These are phyloP conservation scores for Aspergillus pseudoviridinutans DNA, from an alignment of 2,329 filamentous ascomycete genomes.

Conservation along the genomic window DNA sequence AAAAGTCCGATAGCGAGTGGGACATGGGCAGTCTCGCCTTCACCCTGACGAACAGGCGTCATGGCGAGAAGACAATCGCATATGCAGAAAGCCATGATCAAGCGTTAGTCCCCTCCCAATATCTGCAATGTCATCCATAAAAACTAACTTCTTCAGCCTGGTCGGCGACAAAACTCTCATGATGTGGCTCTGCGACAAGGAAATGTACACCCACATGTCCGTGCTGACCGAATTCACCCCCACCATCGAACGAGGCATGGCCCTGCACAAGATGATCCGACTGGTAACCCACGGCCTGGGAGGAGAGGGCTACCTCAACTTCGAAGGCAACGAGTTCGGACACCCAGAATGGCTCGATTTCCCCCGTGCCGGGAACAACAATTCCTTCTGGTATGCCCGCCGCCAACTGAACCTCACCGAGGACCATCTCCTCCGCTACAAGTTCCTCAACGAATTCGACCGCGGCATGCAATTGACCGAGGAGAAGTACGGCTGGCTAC, in stretches of 20 bases:
- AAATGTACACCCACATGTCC: slow-evolving; percentile 99
- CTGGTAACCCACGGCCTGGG: slow-evolving; percentile 87
- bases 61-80: slow-evolving; percentile 97
- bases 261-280: slow-evolving; percentile 96
- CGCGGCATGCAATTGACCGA: slow-evolving; percentile 84
- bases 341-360: slow-evolving; percentile 99
- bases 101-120: slow-evolving; percentile 62
- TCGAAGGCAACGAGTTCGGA: slow-evolving; percentile 97
- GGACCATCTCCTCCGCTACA: slow-evolving; percentile 79
- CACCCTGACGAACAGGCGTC: slow-evolving; percentile 85
- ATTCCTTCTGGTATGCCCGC: slow-evolving; percentile 91
- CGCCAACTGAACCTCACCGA: slow-evolving; percentile 91
- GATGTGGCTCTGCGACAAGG: slow-evolving; percentile 96
- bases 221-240: slow-evolving; percentile 76
- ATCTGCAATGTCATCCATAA: background rate
- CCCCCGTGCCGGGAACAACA: slow-evolving; percentile 84
- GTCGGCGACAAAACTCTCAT: slow-evolving; percentile 96
- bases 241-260: slow-evolving; percentile 83
- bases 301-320: slow-evolving; percentile 96
- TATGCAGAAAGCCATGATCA: slow-evolving; percentile 98
- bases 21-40: slow-evolving; percentile 80
- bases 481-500: slow-evolving; percentile 86
- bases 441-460: slow-evolving; percentile 92
- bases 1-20: slow-evolving; percentile 87
- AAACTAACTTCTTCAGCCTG: slow-evolving; percentile 53